Evolutionary conservation across 2,329 filamentous ascomycete species (phyloP).

Genomic region (Penicillium fuscoglaucum): DNA sequence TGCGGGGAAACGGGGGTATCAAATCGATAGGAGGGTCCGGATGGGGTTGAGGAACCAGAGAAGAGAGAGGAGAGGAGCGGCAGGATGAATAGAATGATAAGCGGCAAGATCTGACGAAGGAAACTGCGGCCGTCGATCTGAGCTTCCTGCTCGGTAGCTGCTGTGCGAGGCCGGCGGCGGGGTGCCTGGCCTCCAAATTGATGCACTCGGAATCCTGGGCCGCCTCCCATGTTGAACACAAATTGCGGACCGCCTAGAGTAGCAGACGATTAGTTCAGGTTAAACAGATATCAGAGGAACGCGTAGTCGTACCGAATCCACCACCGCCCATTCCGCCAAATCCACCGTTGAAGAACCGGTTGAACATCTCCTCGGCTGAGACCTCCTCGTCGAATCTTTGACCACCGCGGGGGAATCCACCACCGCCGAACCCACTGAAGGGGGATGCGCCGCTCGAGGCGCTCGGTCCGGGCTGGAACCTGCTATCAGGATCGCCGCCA

Average conservation of each 20-base stretch:
- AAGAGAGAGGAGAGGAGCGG: slow-evolving; percentile 82
- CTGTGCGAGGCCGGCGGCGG: slow-evolving; percentile 70
- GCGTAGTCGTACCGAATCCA: slow-evolving; percentile 59
- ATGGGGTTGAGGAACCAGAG: slow-evolving; percentile 53
- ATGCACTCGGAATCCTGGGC: slow-evolving; percentile 88
- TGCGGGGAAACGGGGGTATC: slow-evolving; percentile 69
- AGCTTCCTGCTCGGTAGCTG: slow-evolving; percentile 55
- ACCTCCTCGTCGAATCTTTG: slow-evolving; percentile 81
- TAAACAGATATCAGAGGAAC: neutral
- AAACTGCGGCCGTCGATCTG: slow-evolving; percentile 54
- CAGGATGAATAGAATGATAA: slow-evolving; percentile 84
- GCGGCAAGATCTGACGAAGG: slow-evolving; percentile 76
- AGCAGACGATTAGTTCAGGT: neutral
- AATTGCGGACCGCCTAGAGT: slow-evolving; percentile 71
- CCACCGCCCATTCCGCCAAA: slow-evolving; percentile 53
- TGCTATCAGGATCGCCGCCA: slow-evolving; percentile 87
- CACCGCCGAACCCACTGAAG: slow-evolving; percentile 49
- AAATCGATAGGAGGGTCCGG: slow-evolving; percentile 73
- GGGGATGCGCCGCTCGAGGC: slow-evolving; percentile 42
- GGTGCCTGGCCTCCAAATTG: slow-evolving; percentile 85
- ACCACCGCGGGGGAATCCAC: slow-evolving; percentile 51
- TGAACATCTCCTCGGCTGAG: slow-evolving; percentile 94
- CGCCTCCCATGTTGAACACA: slow-evolving; percentile 91
- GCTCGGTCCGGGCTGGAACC: slow-evolving; percentile 63
- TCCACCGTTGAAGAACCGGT: slow-evolving; percentile 88